Evolutionary conservation across 106 monocot species (phyloP).

Genomic region (Acorus gramineus): DNA sequence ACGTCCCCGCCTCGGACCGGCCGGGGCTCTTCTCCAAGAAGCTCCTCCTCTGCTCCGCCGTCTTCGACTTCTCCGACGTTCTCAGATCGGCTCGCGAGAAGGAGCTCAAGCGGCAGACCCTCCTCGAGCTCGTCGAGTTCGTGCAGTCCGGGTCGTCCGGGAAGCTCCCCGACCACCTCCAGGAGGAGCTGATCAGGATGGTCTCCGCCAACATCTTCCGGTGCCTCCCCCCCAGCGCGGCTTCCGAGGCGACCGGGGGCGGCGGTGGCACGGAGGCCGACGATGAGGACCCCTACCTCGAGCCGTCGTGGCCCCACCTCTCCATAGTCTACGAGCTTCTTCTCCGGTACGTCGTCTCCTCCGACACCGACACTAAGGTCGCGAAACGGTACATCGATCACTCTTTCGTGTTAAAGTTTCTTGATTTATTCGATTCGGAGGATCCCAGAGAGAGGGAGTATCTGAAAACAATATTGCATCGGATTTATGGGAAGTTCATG

Average conservation of each 20-base stretch:
- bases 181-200: conserved; percentile 55
- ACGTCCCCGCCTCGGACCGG: conserved; percentile 29
- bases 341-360: conserved; percentile 34
- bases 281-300: conserved; percentile 61
- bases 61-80: conserved; percentile 9
- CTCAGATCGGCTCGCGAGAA: too few species aligned
- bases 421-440: conserved; percentile 42
- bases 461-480: conserved; percentile 37
- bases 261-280: conserved; percentile 35
- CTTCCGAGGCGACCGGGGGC: conserved; percentile 46
- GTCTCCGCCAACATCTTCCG: conserved; percentile 44
- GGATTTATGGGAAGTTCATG: conserved; percentile 55
- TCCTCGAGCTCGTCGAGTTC: conserved; percentile 38
- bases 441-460: conserved; percentile 49
- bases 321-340: conserved; percentile 57
- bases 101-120: conserved; percentile 4
- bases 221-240: conserved; percentile 36
- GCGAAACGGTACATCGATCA: conserved; percentile 48
- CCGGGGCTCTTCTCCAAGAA: conserved; percentile 28
- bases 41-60: conserved; percentile 33
- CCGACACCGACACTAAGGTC: conserved; percentile 44
- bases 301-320: conserved; percentile 62
- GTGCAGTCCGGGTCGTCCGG: conserved; percentile 28
- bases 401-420: conserved; percentile 29
- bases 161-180: conserved; percentile 36